A percentile compares a stretch with the other conserved stretches of the same genome.
Evolutionary conservation across 805 yeast species (phyloP).

Genomic region (Saccharomycopsis sp.): DNA sequence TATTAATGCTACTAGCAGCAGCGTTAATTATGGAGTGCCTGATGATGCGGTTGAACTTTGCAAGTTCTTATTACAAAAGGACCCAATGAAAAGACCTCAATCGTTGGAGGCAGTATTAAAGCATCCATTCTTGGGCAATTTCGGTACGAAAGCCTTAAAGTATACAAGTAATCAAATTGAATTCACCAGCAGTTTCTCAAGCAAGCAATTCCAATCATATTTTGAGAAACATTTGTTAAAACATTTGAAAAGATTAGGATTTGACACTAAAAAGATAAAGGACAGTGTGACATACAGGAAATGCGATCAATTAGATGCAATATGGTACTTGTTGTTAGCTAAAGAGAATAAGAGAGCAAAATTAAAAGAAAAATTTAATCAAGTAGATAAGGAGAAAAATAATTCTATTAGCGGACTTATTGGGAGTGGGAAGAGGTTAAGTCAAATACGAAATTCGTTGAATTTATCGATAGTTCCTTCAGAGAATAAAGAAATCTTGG

Average conservation of each 20-base stretch:
- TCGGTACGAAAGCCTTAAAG: conserved; percentile 37
- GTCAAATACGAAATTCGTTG: conserved; percentile 11
- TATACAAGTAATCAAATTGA: conserved; percentile 27
- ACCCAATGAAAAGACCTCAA: conserved; percentile 54
- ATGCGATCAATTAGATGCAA: conserved; percentile 44
- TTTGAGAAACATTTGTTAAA: conserved; percentile 20
- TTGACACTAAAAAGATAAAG: conserved; percentile 18
- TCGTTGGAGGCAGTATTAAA: conserved; percentile 42
- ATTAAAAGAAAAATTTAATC: conserved; percentile 21
- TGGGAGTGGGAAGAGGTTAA: conserved; percentile 15
- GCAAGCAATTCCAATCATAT: conserved; percentile 13
- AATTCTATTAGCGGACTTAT: conserved; percentile 12
- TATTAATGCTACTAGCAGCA: not conserved
- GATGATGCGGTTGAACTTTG: conserved; percentile 46
- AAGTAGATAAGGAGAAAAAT: conserved; percentile 9
- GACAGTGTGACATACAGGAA: conserved; percentile 48
- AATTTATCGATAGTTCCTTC: not conserved
- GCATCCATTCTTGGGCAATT: conserved; percentile 43
- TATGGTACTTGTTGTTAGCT: conserved; percentile 20
- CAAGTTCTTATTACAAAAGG: conserved; percentile 51
- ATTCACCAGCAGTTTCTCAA: conserved; percentile 8
- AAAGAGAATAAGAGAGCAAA: conserved; percentile 31
- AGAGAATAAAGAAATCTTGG: not conserved
- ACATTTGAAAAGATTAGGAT: conserved; percentile 20
- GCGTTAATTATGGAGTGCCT: conserved; percentile 34